Conservation (phyloP, 345 rosid species). For the Alliaria petiolata region DNA sequence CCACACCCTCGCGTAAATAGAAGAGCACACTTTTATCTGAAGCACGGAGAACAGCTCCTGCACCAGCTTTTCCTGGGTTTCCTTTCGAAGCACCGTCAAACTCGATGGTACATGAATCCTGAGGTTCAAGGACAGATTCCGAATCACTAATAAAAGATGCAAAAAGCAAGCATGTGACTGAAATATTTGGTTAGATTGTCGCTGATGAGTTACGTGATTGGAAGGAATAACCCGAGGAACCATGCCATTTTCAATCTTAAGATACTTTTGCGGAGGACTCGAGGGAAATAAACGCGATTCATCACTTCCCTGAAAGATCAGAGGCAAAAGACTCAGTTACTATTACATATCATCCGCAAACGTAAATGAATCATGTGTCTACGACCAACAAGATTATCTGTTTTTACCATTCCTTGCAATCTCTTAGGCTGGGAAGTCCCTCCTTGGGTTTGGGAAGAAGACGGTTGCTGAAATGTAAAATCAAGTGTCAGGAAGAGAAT, state of each 20-base stretch:
- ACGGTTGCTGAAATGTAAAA: constrained; percentile 45
- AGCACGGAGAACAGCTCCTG: constrained; percentile 78
- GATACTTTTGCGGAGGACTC: constrained; percentile 38
- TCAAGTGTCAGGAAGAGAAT: not conserved
- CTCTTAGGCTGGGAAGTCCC: constrained; percentile 34
- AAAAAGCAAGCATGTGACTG: too few relatives aligned
- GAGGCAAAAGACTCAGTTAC: not conserved
- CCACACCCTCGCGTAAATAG: constrained; percentile 63
- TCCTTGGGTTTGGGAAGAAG: constrained; percentile 37
- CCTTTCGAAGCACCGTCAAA: constrained; percentile 97
- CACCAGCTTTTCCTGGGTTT: constrained; percentile 96
- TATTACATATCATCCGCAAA: not conserved
- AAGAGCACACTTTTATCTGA: constrained; percentile 45
- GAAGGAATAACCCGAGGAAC: constrained; percentile 23
- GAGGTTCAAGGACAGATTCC: too few relatives aligned
- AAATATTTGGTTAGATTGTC: not conserved
- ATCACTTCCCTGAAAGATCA: constrained; percentile 37
- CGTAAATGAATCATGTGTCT: not conserved
- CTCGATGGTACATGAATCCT: constrained; percentile 60
- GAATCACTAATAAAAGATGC: too few relatives aligned
- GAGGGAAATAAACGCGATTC: constrained; percentile 27
- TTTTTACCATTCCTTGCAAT: constrained; percentile 10
- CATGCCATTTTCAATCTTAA: constrained; percentile 20
- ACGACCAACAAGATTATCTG: not conserved
- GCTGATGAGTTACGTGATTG: constrained; percentile 8